These are phyloP conservation scores for Candida insectorum DNA, from an alignment of 805 yeast species.

Conservation along the genomic window DNA sequence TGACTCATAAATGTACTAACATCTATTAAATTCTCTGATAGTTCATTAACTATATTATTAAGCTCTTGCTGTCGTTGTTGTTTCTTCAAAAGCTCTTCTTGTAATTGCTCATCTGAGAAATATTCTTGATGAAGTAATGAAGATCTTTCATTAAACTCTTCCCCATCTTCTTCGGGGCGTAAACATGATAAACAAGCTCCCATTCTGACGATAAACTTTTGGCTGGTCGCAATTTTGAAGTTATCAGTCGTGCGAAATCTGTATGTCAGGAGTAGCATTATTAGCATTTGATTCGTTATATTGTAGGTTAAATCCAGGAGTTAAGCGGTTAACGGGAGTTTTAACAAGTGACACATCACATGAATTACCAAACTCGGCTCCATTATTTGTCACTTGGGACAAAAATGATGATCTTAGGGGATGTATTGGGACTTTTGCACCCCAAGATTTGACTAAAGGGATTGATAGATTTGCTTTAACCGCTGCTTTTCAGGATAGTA, in stretches of 20 bases:
- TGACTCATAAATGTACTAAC: constrained; percentile 28
- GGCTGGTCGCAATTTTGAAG: background rate
- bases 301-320: too few species aligned
- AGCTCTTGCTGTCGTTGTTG: constrained; percentile 48
- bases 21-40: constrained; percentile 33
- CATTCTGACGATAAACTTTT: constrained; percentile 30
- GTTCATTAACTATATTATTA: constrained; percentile 44
- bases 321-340: too few species aligned
- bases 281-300: constrained; percentile 35
- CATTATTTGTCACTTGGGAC: constrained; percentile 90
- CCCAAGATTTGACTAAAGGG: constrained; percentile 53
- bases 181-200: constrained; percentile 50
- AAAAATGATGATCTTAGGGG: constrained; percentile 62
- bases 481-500: constrained; percentile 69
- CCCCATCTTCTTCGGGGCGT: constrained; percentile 32
- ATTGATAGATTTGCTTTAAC: constrained; percentile 56
- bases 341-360: background rate
- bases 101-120: constrained; percentile 31
- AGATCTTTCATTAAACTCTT: constrained; percentile 37
- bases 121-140: constrained; percentile 26
- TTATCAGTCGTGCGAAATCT: constrained; percentile 11
- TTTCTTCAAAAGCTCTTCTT: constrained; percentile 34
- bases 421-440: constrained; percentile 84
- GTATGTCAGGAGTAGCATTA: constrained; percentile 30
- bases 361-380: constrained; percentile 31